phyloP scores from a whole-genome alignment of 2,329 filamentous ascomycete genomes.

The Trichoderma sp. region DNA sequence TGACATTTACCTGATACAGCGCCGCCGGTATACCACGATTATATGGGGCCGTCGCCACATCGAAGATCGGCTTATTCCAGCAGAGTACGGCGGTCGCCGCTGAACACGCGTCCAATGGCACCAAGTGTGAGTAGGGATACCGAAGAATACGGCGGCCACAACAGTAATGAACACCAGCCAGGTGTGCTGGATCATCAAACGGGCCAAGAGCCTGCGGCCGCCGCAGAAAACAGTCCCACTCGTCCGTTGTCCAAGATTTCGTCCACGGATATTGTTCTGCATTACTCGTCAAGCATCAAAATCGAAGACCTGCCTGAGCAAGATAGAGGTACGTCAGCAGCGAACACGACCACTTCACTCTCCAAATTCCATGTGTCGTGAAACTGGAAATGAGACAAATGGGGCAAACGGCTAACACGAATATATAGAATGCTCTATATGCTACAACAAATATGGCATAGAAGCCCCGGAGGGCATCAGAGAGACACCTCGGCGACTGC shows the following conservation, averaged over 20 bases:
- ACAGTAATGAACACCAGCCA: background rate
- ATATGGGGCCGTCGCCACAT: conserved; percentile 25
- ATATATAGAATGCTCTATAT: conserved; percentile 61
- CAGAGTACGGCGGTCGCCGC: conserved; percentile 37
- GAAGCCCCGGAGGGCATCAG: conserved; percentile 60
- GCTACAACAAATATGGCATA: conserved; percentile 65
- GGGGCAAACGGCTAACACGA: conserved; percentile 27
- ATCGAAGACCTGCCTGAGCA: conserved; percentile 50
- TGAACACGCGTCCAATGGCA: conserved; percentile 33
- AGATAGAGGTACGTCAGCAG: conserved; percentile 51
- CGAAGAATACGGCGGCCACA: conserved; percentile 30
- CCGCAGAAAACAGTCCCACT: conserved; percentile 41
- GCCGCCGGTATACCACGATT: conserved; percentile 4
- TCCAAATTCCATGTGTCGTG: background rate
- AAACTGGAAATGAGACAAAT: background rate
- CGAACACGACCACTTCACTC: background rate
- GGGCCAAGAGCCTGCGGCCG: conserved; percentile 30
- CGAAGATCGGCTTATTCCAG: conserved; percentile 37
- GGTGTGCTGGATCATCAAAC: conserved; percentile 9
- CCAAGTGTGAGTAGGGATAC: conserved; percentile 35
- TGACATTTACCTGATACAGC: background rate
- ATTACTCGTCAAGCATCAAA: conserved; percentile 52
- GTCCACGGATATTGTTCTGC: conserved; percentile 52
- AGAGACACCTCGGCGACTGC: conserved; percentile 61
- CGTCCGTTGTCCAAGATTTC: conserved; percentile 49